These are phyloP conservation scores for Deuterostichococcus epilithicus DNA, from an alignment of 139 green algal genomes.

Conservation along the genomic window DNA sequence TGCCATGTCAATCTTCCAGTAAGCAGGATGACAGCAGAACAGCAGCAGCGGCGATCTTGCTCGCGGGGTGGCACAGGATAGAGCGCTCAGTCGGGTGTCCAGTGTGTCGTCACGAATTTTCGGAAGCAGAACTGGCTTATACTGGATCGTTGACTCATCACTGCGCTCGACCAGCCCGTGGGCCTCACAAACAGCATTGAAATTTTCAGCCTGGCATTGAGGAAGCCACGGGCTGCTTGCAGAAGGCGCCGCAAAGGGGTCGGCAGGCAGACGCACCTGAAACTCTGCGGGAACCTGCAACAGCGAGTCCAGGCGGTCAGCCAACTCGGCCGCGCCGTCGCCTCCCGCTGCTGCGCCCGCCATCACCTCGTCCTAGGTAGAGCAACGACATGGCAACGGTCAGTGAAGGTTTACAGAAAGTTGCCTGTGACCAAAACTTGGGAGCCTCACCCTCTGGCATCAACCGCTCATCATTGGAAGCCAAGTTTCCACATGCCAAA, in stretches of 20 bases:
- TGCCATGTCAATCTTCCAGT: no score
- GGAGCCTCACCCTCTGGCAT: no score
- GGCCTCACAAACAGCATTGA: no score
- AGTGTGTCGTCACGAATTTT: constrained; percentile 20
- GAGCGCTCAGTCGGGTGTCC: constrained; percentile 23
- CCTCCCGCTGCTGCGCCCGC: neutral
- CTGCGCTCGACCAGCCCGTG: neutral
- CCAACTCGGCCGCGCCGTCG: neutral
- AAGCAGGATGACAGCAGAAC: neutral
- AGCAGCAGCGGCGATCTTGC: neutral
- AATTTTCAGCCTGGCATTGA: no score
- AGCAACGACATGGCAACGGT: neutral
- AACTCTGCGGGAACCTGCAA: neutral
- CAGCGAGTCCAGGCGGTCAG: constrained; percentile 6
- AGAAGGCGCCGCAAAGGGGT: no score
- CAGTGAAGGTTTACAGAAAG: no score
- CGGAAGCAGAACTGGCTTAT: constrained; percentile 39
- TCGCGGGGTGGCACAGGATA: no score
- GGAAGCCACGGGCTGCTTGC: no score
- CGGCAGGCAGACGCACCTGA: neutral
- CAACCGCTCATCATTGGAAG: no score
- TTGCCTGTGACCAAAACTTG: no score
- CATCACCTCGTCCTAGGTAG: constrained; percentile 7
- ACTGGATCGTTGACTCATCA: constrained; percentile 27
- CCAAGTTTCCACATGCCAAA: no score